phyloP scores from a whole-genome alignment of 805 yeast genomes.

The Candida montana region DNA sequence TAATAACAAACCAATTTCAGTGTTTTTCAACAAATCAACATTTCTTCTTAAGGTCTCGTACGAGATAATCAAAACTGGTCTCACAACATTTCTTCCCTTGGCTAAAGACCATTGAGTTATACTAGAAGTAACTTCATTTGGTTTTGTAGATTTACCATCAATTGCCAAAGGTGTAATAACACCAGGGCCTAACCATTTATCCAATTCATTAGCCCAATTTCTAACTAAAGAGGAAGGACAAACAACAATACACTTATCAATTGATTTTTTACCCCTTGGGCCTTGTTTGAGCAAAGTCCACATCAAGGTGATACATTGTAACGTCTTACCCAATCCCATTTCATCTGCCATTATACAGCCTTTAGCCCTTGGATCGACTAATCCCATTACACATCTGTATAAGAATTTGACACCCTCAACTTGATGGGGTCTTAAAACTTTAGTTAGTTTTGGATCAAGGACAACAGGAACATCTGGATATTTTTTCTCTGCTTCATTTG shows the following conservation, averaged over 20 bases:
- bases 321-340: constrained; percentile 91
- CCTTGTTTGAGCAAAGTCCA: constrained; percentile 91
- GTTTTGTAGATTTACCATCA: constrained; percentile 82
- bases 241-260: constrained; percentile 85
- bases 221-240: constrained; percentile 93
- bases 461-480: constrained; percentile 92
- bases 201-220: constrained; percentile 96
- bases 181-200: constrained; percentile 95
- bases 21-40: constrained; percentile 63
- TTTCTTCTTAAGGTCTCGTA: constrained; percentile 91
- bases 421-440: constrained; percentile 90
- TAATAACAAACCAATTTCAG: constrained; percentile 79
- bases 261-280: constrained; percentile 74
- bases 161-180: constrained; percentile 81
- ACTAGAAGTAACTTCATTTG: constrained; percentile 61
- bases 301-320: constrained; percentile 83
- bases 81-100: constrained; percentile 77
- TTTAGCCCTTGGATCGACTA: constrained; percentile 73
- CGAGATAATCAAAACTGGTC: constrained; percentile 90
- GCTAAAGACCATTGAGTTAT: constrained; percentile 84
- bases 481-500: constrained; percentile 43
- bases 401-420: constrained; percentile 91
- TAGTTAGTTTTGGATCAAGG: constrained; percentile 82
- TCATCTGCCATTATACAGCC: constrained; percentile 99
- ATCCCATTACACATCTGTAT: constrained; percentile 86